These are phyloP conservation scores for Penicillium tannophilum DNA, from an alignment of 495 filamentous ascomycete species.

Conservation along the genomic window DNA sequence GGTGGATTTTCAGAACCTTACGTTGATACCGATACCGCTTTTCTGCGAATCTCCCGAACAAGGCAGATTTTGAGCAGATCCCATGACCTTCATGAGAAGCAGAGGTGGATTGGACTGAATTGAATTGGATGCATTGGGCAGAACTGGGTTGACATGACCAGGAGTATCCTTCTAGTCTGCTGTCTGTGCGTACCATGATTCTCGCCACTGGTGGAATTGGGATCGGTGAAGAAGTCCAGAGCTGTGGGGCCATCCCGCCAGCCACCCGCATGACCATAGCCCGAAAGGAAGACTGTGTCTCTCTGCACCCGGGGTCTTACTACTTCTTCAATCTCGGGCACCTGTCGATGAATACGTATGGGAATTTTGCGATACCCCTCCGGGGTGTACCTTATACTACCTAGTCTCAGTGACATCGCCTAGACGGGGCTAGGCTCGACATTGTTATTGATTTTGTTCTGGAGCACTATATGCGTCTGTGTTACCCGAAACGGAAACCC, in stretches of 20 bases:
- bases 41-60: not conserved
- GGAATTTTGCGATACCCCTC: not conserved
- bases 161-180: not conserved
- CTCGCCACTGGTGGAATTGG: not conserved
- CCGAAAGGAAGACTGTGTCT: not conserved
- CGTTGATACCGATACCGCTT: not conserved
- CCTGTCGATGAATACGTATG: not conserved
- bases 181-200: not conserved
- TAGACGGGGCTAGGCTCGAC: not conserved
- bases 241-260: constrained; percentile 3
- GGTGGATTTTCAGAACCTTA: not conserved
- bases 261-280: constrained; percentile 4
- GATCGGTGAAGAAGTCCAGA: constrained; percentile 4
- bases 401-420: not conserved
- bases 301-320: not conserved
- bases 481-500: constrained; percentile 17
- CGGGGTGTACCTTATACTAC: not conserved
- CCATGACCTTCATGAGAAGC: not conserved
- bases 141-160: not conserved
- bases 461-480: constrained; percentile 4
- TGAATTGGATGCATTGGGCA: not conserved
- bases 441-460: not conserved
- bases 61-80: not conserved
- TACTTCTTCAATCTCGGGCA: constrained; percentile 2
- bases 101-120: not conserved